phyloP scores from a whole-genome alignment of 2,329 filamentous ascomycete genomes.

The Pseudocercospora pini-densiflorae region DNA sequence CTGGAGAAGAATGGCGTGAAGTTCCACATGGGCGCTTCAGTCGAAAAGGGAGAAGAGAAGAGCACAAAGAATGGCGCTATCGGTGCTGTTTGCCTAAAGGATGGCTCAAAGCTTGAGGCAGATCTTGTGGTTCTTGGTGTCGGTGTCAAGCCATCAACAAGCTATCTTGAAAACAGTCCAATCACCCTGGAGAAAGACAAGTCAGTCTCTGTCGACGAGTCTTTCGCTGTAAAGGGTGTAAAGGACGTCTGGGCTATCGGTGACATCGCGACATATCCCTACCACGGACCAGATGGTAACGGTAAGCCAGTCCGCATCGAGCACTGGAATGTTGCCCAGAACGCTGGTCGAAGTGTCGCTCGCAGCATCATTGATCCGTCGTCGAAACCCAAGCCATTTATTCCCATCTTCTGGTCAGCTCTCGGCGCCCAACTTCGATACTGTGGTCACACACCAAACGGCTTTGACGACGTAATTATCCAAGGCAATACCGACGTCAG shows the following conservation, averaged over 20 bases:
- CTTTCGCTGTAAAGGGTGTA: slow-evolving; percentile 75
- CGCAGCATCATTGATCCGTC: slow-evolving; percentile 72
- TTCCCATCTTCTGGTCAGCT: slow-evolving; percentile 96
- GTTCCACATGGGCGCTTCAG: slow-evolving; percentile 79
- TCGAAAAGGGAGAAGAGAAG: slow-evolving; percentile 81
- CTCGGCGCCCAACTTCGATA: slow-evolving; percentile 88
- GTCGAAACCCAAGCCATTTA: slow-evolving; percentile 70
- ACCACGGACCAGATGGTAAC: slow-evolving; percentile 83
- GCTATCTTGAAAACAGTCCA: slow-evolving; percentile 75
- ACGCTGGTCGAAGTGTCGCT: slow-evolving; percentile 81
- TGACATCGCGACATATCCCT: slow-evolving; percentile 94
- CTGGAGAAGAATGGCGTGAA: slow-evolving; percentile 87
- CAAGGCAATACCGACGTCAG: slow-evolving; percentile 71
- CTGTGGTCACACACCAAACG: slow-evolving; percentile 81
- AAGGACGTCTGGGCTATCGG: slow-evolving; percentile 90
- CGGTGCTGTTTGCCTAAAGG: slow-evolving; percentile 80
- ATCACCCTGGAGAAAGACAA: slow-evolving; percentile 79
- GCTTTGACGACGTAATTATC: slow-evolving; percentile 85
- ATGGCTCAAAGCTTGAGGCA: slow-evolving; percentile 81
- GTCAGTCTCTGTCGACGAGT: slow-evolving; percentile 80
- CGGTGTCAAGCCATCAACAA: slow-evolving; percentile 83
- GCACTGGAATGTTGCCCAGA: slow-evolving; percentile 99
- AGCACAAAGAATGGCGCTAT: slow-evolving; percentile 70
- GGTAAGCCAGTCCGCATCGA: slow-evolving; percentile 81
- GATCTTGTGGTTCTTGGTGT: slow-evolving; percentile 92